phyloP scores from a whole-genome alignment of 345 rosid species.

The Populus ilicifolia region DNA sequence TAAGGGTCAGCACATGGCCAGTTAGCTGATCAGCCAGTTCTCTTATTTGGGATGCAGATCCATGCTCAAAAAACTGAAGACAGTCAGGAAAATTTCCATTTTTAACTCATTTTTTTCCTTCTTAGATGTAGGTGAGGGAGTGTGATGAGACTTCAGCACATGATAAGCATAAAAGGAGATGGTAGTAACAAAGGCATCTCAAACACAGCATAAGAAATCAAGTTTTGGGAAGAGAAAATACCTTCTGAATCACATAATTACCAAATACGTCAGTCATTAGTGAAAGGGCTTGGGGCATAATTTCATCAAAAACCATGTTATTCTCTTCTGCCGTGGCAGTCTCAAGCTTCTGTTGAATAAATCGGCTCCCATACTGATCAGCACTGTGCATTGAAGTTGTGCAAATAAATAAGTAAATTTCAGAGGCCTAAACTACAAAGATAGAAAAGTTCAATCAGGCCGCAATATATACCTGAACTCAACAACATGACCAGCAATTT shows the following conservation, averaged over 20 bases:
- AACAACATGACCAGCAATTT: constrained; percentile 67
- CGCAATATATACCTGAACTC: constrained; percentile 55
- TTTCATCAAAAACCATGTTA: constrained; percentile 81
- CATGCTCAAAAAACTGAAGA: constrained; percentile 93
- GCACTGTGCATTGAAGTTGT: constrained; percentile 43
- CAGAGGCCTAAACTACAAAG: background rate
- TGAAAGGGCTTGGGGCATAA: constrained; percentile 76
- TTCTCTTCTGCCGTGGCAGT: constrained; percentile 81
- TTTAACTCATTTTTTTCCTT: background rate
- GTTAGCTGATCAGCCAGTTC: constrained; percentile 77
- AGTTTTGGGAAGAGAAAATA: constrained; percentile 17
- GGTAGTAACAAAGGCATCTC: background rate
- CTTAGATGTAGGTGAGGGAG: background rate
- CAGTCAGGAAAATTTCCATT: background rate
- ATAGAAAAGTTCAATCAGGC: background rate
- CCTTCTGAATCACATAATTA: constrained; percentile 95
- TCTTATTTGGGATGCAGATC: constrained; percentile 73
- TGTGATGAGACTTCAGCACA: constrained; percentile 1
- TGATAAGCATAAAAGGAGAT: constrained; percentile 1
- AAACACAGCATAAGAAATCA: background rate
- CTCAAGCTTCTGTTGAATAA: constrained; percentile 96
- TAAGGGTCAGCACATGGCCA: constrained; percentile 76
- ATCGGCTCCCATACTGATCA: constrained; percentile 94
- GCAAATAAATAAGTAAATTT: constrained; percentile 10
- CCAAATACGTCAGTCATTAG: constrained; percentile 97